Evolutionary conservation across 2,329 filamentous ascomycete species (phyloP).

Genomic region (Penicillium sp.): DNA sequence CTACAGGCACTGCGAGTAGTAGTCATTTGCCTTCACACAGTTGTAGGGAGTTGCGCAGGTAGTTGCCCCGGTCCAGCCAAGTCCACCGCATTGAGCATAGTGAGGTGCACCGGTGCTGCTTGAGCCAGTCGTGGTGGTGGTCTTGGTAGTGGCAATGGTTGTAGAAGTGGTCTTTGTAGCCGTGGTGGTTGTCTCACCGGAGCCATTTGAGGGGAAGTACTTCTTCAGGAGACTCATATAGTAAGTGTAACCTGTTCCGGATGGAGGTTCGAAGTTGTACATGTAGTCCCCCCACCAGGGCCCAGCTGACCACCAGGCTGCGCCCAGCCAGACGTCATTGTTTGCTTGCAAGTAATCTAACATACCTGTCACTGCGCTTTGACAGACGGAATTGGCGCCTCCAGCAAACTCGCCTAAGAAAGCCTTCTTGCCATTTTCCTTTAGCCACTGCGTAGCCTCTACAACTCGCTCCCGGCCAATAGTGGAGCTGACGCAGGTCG

Average conservation of each 20-base stretch:
- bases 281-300: constrained; percentile 56
- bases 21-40: constrained; percentile 35
- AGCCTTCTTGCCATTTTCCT: constrained; percentile 55
- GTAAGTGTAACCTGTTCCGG: constrained; percentile 28
- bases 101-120: constrained; percentile 11
- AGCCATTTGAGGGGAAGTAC: constrained; percentile 2
- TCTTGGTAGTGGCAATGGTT: not conserved
- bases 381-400: constrained; percentile 46
- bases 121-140: constrained; percentile 4
- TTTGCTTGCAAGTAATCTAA: constrained; percentile 56
- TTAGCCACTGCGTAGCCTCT: constrained; percentile 48
- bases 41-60: constrained; percentile 33
- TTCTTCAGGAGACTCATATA: constrained; percentile 28
- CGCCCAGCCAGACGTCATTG: constrained; percentile 58
- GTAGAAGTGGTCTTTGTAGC: constrained; percentile 2
- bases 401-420: constrained; percentile 61
- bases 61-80: constrained; percentile 33
- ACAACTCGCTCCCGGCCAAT: constrained; percentile 55
- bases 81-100: constrained; percentile 36
- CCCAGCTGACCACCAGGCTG: constrained; percentile 58
- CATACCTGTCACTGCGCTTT: constrained; percentile 53
- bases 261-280: constrained; percentile 34
- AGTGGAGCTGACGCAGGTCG: constrained; percentile 53
- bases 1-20: constrained; percentile 40
- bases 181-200: constrained; percentile 6